These are phyloP conservation scores for Neurospora crassa DNA, from an alignment of 2,329 filamentous ascomycete genomes.

Conservation along the genomic window DNA sequence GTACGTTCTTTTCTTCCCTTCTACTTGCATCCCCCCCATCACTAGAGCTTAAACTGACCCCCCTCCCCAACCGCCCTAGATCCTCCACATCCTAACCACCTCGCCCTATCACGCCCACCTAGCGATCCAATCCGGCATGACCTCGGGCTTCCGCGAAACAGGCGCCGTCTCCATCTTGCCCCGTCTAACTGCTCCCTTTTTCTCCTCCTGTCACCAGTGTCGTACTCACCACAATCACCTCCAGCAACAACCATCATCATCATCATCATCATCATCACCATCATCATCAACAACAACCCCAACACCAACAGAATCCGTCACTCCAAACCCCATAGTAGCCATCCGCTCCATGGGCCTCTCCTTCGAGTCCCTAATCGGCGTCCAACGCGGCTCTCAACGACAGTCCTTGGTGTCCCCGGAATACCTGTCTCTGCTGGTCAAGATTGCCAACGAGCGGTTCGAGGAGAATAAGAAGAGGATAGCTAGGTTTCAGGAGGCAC, in stretches of 20 bases:
- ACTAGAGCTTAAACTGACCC: not conserved
- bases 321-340: slow-evolving; percentile 61
- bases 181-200: slow-evolving; percentile 5
- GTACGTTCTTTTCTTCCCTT: slow-evolving; percentile 39
- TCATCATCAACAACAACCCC: not conserved
- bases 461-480: slow-evolving; percentile 59
- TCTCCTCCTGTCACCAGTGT: not conserved
- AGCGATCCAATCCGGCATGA: slow-evolving; percentile 64
- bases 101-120: slow-evolving; percentile 66
- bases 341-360: slow-evolving; percentile 75
- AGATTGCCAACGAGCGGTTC: slow-evolving; percentile 67
- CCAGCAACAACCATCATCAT: not conserved
- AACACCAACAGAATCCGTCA: not conserved
- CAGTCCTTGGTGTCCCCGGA: slow-evolving; percentile 49
- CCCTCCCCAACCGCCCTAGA: slow-evolving; percentile 32
- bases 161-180: slow-evolving; percentile 61
- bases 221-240: not conserved
- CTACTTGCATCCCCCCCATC: not conserved
- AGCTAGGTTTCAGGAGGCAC: slow-evolving; percentile 47
- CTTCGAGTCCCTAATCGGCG: slow-evolving; percentile 72
- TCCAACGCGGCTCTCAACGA: slow-evolving; percentile 28
- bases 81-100: slow-evolving; percentile 76
- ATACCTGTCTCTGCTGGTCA: slow-evolving; percentile 59
- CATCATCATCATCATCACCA: not conserved
- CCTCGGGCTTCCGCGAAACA: slow-evolving; percentile 82